A percentile compares a stretch with the other conserved stretches of the same genome.
Conservation (phyloP, 2,329 filamentous ascomycete species). For the Drechslera avenae region DNA sequence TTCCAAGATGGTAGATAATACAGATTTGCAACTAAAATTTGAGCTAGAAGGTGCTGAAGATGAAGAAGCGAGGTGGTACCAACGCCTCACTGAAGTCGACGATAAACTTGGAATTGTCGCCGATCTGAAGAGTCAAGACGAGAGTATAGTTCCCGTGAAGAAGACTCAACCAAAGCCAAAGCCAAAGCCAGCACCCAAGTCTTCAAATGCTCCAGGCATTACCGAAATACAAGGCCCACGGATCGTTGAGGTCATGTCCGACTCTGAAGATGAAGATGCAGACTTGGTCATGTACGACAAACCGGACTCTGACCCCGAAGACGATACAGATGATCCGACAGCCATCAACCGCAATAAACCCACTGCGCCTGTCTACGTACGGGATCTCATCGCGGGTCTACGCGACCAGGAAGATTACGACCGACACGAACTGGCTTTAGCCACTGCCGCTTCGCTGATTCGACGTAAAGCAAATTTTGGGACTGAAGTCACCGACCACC, state of each 20-base stretch:
- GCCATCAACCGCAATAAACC: conserved; percentile 82
- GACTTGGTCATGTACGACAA: conserved; percentile 81
- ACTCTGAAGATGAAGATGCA: conserved; percentile 57
- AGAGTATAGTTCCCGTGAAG: not conserved
- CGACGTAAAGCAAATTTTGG: conserved; percentile 88
- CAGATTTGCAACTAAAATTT: conserved; percentile 77
- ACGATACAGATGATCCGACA: conserved; percentile 92
- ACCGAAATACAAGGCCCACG: conserved; percentile 48
- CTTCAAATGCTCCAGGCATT: conserved; percentile 16
- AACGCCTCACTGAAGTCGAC: conserved; percentile 64
- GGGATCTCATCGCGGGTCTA: conserved; percentile 79
- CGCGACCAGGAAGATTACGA: conserved; percentile 84
- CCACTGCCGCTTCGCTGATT: conserved; percentile 78
- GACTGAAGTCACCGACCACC: conserved; percentile 83
- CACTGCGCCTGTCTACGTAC: conserved; percentile 85
- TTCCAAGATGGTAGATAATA: conserved; percentile 67
- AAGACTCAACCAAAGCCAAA: conserved; percentile 11
- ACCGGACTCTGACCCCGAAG: conserved; percentile 84
- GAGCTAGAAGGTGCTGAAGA: conserved; percentile 78
- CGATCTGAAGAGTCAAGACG: conserved; percentile 18
- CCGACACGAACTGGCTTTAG: conserved; percentile 77
- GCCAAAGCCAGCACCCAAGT: conserved; percentile 13
- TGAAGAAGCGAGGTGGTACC: conserved; percentile 76
- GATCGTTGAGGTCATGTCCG: conserved; percentile 60
- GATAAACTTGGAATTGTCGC: conserved; percentile 64